phyloP scores from a whole-genome alignment of 2,329 filamentous ascomycete species.

The Colletotrichum filicis region DNA sequence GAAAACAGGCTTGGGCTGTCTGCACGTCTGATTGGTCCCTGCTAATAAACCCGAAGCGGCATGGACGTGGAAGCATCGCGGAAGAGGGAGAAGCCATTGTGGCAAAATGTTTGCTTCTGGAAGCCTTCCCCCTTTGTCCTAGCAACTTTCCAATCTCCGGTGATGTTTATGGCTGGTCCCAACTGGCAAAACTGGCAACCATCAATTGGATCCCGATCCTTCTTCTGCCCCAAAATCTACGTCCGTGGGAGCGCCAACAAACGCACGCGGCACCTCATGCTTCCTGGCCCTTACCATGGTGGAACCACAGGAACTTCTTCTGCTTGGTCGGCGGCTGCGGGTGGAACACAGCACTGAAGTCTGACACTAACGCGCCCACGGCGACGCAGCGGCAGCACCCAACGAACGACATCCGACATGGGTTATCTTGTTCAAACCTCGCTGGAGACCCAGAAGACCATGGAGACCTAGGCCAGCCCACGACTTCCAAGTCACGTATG shows the following conservation, averaged over 20 bases:
- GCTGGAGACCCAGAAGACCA: neutral
- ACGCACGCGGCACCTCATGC: neutral
- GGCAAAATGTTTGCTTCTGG: constrained; percentile 24
- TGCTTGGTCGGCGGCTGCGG: neutral
- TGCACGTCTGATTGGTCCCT: neutral
- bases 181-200: too few relatives aligned
- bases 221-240: neutral
- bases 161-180: neutral
- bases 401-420: neutral
- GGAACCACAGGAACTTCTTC: neutral
- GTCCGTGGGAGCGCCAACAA: neutral
- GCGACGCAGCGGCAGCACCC: neutral
- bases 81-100: neutral
- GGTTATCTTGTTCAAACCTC: neutral
- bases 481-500: neutral
- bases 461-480: neutral
- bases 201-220: neutral
- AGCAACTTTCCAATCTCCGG: neutral
- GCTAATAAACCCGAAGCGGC: neutral
- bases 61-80: neutral
- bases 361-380: neutral
- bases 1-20: neutral
- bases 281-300: neutral
- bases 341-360: neutral
- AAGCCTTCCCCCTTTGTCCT: constrained; percentile 22